phyloP scores from a whole-genome alignment of 257 asterid species.

The Lycium barbarum region DNA sequence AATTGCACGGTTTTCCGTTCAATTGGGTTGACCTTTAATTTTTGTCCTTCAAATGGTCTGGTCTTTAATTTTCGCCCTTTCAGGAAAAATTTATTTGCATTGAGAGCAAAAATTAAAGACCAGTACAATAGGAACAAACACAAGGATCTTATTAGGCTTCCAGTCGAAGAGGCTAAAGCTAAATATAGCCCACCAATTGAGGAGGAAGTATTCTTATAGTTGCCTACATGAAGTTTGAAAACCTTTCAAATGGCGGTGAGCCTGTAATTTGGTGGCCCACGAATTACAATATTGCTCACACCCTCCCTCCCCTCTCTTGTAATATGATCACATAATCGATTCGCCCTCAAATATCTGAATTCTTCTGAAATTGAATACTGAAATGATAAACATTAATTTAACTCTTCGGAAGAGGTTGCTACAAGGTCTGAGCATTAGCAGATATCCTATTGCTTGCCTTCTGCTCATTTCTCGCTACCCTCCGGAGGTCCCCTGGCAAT shows the following conservation, averaged over 20 bases:
- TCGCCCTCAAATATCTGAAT: neutral
- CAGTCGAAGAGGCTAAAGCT: too few species aligned
- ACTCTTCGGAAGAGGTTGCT: constrained; percentile 71
- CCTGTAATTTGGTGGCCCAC: too few species aligned
- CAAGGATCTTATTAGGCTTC: neutral
- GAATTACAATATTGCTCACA: neutral
- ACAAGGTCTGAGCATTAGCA: constrained; percentile 75
- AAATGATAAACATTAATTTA: too few species aligned
- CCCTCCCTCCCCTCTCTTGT: neutral
- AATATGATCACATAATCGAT: neutral
- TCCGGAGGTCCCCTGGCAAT: constrained; percentile 72
- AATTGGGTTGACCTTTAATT: too few species aligned
- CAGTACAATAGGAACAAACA: too few species aligned
- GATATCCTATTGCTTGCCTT: constrained; percentile 72
- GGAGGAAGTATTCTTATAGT: neutral
- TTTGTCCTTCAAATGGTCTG: too few species aligned
- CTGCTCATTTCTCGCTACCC: constrained; percentile 83
- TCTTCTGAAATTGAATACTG: neutral
- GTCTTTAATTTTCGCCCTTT: too few species aligned
- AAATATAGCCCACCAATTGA: neutral
- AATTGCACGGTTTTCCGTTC: too few species aligned
- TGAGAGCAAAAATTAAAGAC: too few species aligned
- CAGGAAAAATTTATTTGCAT: too few species aligned
- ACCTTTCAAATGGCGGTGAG: neutral
- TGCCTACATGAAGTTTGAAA: neutral